phyloP scores from a whole-genome alignment of 2,329 filamentous ascomycete species.

The Cladosporium austrohemisphaericum region DNA sequence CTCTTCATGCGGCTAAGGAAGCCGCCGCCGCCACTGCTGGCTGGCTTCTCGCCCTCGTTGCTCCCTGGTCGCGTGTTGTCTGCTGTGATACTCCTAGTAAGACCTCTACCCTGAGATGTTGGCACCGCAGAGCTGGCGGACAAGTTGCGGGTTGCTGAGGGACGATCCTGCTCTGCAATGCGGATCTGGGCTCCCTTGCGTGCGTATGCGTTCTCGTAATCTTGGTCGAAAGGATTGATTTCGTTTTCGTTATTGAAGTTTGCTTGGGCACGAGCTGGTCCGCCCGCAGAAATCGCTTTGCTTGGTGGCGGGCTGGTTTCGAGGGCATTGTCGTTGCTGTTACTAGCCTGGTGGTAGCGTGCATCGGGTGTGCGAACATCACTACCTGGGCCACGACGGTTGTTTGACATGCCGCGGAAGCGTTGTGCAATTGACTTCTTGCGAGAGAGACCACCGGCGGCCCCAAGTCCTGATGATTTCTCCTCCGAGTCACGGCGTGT shows the following conservation, averaged over 20 bases:
- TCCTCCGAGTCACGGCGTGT: constrained; percentile 71
- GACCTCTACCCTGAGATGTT: constrained; percentile 31
- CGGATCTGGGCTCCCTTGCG: constrained; percentile 59
- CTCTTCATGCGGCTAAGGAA: constrained; percentile 79
- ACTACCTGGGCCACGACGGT: constrained; percentile 51
- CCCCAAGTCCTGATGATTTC: constrained; percentile 44
- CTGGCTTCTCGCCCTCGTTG: constrained; percentile 13
- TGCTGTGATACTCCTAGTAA: constrained; percentile 63
- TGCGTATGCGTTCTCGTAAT: constrained; percentile 67
- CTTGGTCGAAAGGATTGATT: constrained; percentile 70
- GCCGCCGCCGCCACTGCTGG: constrained; percentile 47
- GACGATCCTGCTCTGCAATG: constrained; percentile 44
- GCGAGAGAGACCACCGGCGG: constrained; percentile 63
- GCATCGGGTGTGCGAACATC: constrained; percentile 48
- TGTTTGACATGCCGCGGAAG: constrained; percentile 76
- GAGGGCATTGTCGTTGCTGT: constrained; percentile 19
- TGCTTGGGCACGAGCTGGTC: constrained; percentile 33
- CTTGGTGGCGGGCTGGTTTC: constrained; percentile 21
- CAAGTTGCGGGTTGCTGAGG: constrained; percentile 3
- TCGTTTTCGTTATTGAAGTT: constrained; percentile 37
- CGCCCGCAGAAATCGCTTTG: constrained; percentile 39
- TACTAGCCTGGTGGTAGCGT: constrained; percentile 38
- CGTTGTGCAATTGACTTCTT: constrained; percentile 96
- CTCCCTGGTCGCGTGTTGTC: constrained; percentile 10
- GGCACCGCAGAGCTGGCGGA: constrained; percentile 6